These are phyloP conservation scores for Tolypocladium cylindrosporum DNA, from an alignment of 2,329 filamentous ascomycete species.

Conservation along the genomic window DNA sequence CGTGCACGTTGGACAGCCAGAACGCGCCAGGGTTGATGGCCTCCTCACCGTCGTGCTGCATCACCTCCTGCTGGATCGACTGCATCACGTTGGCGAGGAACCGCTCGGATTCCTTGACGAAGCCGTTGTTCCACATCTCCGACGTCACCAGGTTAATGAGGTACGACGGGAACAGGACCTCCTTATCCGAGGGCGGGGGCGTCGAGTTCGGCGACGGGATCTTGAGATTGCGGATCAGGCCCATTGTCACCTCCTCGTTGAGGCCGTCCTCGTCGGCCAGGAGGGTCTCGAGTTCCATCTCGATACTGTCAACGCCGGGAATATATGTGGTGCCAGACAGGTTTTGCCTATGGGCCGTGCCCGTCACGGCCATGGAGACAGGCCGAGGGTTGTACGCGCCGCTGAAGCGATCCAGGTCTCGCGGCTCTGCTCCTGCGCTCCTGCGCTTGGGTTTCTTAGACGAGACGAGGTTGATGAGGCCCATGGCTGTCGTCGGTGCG, in stretches of 20 bases:
- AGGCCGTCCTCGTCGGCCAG: conserved; percentile 91
- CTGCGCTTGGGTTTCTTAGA: conserved; percentile 95
- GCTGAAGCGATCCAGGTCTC: conserved; percentile 83
- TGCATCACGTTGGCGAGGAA: conserved; percentile 99
- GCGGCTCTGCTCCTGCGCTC: conserved; percentile 78
- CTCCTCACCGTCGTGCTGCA: conserved; percentile 96
- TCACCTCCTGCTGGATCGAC: conserved; percentile 97
- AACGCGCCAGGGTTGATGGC: conserved; percentile 95
- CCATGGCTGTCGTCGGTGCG: conserved; percentile 49
- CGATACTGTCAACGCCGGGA: conserved; percentile 78
- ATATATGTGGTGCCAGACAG: conserved; percentile 68
- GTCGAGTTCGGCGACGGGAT: conserved; percentile 82
- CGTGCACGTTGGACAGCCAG: conserved; percentile 98
- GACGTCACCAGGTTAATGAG: conserved; percentile 98
- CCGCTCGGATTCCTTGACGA: conserved; percentile 97
- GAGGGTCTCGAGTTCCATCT: conserved; percentile 87
- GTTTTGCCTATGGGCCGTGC: conserved; percentile 57
- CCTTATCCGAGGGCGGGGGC: conserved; percentile 91
- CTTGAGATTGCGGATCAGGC: conserved; percentile 91
- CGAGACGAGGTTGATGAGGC: conserved; percentile 91
- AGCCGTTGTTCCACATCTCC: conserved; percentile 99
- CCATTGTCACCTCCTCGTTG: conserved; percentile 95
- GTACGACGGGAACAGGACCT: conserved; percentile 96
- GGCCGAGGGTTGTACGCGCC: conserved; percentile 88
- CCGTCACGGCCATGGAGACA: conserved; percentile 84